Percentiles rank a stretch among this genome's conserved stretches.
Evolutionary conservation across 1,284 basidiomycete species (phyloP).

Genomic region (Apiotrichum akiyoshidainum): DNA sequence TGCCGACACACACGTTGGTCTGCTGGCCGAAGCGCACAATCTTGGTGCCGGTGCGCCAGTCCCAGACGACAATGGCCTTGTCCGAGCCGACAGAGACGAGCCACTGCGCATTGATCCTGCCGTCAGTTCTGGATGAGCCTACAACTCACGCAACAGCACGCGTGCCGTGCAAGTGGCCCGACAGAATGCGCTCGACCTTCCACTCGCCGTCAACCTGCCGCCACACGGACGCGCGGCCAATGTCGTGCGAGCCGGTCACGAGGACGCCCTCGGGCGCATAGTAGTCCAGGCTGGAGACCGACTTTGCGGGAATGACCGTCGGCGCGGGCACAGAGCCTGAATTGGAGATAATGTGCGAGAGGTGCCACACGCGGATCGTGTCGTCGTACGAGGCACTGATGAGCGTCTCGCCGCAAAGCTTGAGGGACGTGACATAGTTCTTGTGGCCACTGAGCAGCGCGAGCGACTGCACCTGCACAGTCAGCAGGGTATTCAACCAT

Average conservation of each 20-base stretch:
- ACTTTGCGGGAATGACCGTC: slow-evolving; percentile 59
- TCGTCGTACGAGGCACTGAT: slow-evolving; percentile 89
- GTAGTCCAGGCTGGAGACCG: slow-evolving; percentile 86
- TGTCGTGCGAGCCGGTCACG: slow-evolving; percentile 86
- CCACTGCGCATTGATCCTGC: slow-evolving; percentile 76
- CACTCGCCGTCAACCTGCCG: slow-evolving; percentile 66
- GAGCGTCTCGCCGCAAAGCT: slow-evolving; percentile 64
- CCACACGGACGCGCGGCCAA: slow-evolving; percentile 75
- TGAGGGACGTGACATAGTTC: slow-evolving; percentile 79
- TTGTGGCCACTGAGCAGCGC: slow-evolving; percentile 77
- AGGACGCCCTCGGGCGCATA: slow-evolving; percentile 80
- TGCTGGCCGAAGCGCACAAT: slow-evolving; percentile 88
- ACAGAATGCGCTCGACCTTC: slow-evolving; percentile 74
- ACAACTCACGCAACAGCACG: slow-evolving; percentile 38
- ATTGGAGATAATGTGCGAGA: slow-evolving; percentile 60
- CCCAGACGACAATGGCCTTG: slow-evolving; percentile 86
- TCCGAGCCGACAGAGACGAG: slow-evolving; percentile 84
- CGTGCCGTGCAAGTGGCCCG: slow-evolving; percentile 56
- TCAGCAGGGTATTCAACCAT: no score
- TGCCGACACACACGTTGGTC: slow-evolving; percentile 85
- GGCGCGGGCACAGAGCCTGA: slow-evolving; percentile 18
- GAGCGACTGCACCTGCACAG: slow-evolving; percentile 69
- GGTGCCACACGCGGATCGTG: slow-evolving; percentile 77
- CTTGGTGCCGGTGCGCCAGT: slow-evolving; percentile 64
- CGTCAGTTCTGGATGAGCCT: slow-evolving; percentile 48